Base-by-base conservation (phyloP, 768 basidiomycete species). In the Suillus paluster region DNA sequence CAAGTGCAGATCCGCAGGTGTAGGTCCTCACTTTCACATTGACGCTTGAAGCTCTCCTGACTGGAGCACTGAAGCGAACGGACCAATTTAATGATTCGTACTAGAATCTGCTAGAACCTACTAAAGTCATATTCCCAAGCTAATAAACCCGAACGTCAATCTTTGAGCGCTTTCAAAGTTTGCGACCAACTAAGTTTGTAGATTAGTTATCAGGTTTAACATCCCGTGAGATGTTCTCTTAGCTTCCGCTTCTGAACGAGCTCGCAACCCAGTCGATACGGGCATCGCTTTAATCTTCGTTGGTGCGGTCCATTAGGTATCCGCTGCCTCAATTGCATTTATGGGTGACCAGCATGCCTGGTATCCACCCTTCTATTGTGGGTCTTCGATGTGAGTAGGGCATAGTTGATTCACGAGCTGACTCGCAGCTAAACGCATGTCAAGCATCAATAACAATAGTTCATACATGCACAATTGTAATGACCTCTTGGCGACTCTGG, bases 401-500 rank as follows among this genome's bases (percentile, higher is more conserved):
- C 15, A 34, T 9, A 54, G 34, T 23, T 1, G 14, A 17, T 23
- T n/a, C 21, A 53, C 23, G 34, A 21, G 21, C 21, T 5, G 14
- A 54, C 52, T 57, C 57, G 17, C 34, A 21, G 36, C 23, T 57
- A 11, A 57, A 36, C n/a, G 7, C 36, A 60, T 19, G 10, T 19
- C 25, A 60, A 54, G 59, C 30, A 30, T 53, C 41, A n/a, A 34
- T 60, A 25, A 60, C 59, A 7, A 33, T 42, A 33, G 21, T 63
- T 30, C 63, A 63, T 33, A 39, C 45, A 21, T 48, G 36, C 7
- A 39, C 60, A 11, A 27, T 63, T n/a, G 42, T 23, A n/a, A 12
- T 57, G 23, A 61, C 63, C 19, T 49, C 52, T 48, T 63, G 52
- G 34, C 41, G 63, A 49, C 42, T 63, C 25, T 61, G 63, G 63